Evolutionary conservation across 345 rosid species (phyloP).

Genomic region (Brassica nigra): DNA sequence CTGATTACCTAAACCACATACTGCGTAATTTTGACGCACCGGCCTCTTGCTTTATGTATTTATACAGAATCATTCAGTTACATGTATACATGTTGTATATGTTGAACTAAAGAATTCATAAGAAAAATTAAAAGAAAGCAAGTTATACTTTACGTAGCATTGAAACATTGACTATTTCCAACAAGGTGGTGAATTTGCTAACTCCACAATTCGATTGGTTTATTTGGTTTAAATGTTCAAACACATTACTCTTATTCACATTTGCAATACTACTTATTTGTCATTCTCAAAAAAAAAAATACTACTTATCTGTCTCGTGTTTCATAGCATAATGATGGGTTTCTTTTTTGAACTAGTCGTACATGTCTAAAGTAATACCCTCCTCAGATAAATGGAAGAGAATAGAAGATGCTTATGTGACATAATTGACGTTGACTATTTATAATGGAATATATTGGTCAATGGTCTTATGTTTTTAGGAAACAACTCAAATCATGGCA

Average conservation of each 20-base stretch:
- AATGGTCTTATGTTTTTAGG: neutral
- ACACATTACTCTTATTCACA: neutral
- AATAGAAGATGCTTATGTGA: neutral
- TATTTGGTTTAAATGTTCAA: neutral
- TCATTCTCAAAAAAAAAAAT: too few relatives aligned
- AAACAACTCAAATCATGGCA: conserved; percentile 14
- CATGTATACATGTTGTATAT: neutral
- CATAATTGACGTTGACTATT: neutral
- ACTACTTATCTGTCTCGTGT: neutral
- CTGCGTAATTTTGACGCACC: conserved; percentile 21
- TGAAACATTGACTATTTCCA: conserved; percentile 1
- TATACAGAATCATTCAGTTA: neutral
- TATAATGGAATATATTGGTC: neutral
- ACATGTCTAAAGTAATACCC: neutral
- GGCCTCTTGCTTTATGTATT: neutral
- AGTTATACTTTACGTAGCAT: neutral
- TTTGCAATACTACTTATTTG: neutral
- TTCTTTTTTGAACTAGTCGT: neutral
- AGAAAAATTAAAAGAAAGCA: neutral
- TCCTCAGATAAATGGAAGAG: neutral
- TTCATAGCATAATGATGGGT: neutral
- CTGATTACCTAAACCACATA: conserved; percentile 29
- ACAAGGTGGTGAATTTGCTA: conserved; percentile 1
- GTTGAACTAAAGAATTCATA: neutral
- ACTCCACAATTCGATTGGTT: neutral